Conservation (phyloP, 2,329 filamentous ascomycete species). For the Akanthomyces uredinophilus region DNA sequence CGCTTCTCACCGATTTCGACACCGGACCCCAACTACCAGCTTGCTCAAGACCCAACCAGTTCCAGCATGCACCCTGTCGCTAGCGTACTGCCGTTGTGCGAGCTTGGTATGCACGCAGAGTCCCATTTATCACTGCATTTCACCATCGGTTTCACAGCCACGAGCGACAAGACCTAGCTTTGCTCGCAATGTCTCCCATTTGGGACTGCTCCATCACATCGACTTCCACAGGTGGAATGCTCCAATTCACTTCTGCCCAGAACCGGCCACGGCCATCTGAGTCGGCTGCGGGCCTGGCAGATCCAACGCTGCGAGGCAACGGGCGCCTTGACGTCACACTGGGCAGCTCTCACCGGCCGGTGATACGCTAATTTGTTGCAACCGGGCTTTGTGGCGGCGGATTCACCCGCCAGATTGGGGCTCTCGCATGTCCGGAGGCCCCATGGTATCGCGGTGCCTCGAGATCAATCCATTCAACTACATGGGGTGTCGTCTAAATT, state of each 20-base stretch:
- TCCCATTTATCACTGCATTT: not conserved
- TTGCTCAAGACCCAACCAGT: not conserved
- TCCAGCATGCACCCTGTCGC: not conserved
- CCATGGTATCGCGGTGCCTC: not conserved
- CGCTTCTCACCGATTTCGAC: slow-evolving; percentile 10
- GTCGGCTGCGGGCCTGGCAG: slow-evolving; percentile 11
- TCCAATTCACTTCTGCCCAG: not conserved
- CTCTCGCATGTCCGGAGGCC: not conserved
- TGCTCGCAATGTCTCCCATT: slow-evolving; percentile 3
- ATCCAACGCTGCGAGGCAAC: slow-evolving; percentile 7
- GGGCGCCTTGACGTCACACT: slow-evolving; percentile 8
- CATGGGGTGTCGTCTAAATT: not conserved
- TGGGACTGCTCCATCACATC: not conserved
- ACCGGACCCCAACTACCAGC: not conserved
- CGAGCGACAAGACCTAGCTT: slow-evolving; percentile 1
- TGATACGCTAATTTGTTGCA: slow-evolving; percentile 1
- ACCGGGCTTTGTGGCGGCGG: not conserved
- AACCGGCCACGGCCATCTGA: slow-evolving; percentile 12
- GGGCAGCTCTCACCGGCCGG: not conserved
- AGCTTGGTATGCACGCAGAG: not conserved
- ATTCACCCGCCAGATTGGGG: slow-evolving; percentile 2
- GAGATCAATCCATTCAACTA: slow-evolving; percentile 1
- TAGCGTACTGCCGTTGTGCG: not conserved
- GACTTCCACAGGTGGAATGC: slow-evolving; percentile 5
- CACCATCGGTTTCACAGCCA: slow-evolving; percentile 12